Evolutionary conservation across 2,329 filamentous ascomycete species (phyloP), one percentile per base, ranked within the genome.

Genomic region (Ophiosphaerella narmari): DNA sequence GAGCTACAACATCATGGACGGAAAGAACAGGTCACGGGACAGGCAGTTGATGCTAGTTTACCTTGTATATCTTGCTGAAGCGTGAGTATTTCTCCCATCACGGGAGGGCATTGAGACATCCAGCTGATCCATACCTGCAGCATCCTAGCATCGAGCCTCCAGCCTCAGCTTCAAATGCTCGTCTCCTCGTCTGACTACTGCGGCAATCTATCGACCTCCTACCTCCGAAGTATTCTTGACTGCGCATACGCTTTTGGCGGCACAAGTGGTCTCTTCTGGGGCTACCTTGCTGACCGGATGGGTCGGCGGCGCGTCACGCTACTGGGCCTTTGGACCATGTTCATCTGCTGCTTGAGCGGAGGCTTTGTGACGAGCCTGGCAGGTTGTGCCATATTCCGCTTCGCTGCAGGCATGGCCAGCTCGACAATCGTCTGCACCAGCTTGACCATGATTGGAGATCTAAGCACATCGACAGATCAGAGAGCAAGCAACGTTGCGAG

Each of bases 91-190:
- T 26, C 5, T 29, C 41, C 40, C 16, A 26, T 29, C 41, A 4
- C 6, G 23, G 29, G 4, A 11, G 6, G 23, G 9, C 8, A 18
- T 8, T 42, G 4, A 8, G 8, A 24, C 16, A 8, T 21, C 18
- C 9, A n/a, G 14, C 18, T 34, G 31, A 42, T 21, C 12, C 18
- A 11, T 4, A 11, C 9, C 18, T 24, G 38, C 50, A 74, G 72
- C 33, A 77, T 79, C 59, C 78, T 79, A 74, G 74, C 76, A 23
- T 77, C 77, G n/a, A 77, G 75, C 44, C 70, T 79, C 6, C 75
- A 77, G 41, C 73, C 76, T 12, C 77, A 78, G 50, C 73, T 79
- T 34, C 74, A 75, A 52, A 75, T 78, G 65, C 70, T 79, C 14
- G 64, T 78, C 23, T 72, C 74, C 3, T 74, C 74, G n/a, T 67